These are phyloP conservation scores for Dictyostelium discoideum DNA, from an alignment of 78 protist genomes.

Conservation along the genomic window DNA sequence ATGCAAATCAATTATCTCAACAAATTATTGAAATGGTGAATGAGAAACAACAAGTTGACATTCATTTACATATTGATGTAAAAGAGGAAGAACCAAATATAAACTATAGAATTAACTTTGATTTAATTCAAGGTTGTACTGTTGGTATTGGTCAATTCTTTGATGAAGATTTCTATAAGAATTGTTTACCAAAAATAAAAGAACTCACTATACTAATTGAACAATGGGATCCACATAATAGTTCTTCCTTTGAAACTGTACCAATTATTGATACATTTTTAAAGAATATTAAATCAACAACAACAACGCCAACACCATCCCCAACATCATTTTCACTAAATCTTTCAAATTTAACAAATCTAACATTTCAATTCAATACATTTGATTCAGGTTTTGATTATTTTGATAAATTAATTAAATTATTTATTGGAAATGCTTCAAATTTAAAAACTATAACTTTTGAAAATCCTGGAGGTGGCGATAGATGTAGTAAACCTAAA, in stretches of 20 bases:
- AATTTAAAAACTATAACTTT: neutral
- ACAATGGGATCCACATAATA: neutral
- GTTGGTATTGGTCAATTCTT: neutral
- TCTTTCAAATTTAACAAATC: neutral
- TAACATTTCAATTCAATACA: neutral
- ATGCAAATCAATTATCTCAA: neutral
- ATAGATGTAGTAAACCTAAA: neutral
- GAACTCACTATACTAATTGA: neutral
- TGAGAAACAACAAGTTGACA: neutral
- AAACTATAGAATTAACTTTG: neutral
- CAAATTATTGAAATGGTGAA: neutral
- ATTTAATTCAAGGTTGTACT: neutral
- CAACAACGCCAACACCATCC: no score
- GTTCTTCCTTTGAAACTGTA: neutral
- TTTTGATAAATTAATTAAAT: neutral
- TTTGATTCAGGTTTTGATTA: neutral
- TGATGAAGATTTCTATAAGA: neutral
- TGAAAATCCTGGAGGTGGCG: neutral
- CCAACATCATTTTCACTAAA: no score
- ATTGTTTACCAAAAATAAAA: neutral
- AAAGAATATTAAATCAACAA: neutral
- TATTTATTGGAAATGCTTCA: neutral
- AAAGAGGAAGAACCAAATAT: conserved; percentile 7
- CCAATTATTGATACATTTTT: neutral
- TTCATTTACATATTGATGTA: neutral